phyloP scores from a whole-genome alignment of 768 basidiomycete genomes.

The Tulasnella sp. region DNA sequence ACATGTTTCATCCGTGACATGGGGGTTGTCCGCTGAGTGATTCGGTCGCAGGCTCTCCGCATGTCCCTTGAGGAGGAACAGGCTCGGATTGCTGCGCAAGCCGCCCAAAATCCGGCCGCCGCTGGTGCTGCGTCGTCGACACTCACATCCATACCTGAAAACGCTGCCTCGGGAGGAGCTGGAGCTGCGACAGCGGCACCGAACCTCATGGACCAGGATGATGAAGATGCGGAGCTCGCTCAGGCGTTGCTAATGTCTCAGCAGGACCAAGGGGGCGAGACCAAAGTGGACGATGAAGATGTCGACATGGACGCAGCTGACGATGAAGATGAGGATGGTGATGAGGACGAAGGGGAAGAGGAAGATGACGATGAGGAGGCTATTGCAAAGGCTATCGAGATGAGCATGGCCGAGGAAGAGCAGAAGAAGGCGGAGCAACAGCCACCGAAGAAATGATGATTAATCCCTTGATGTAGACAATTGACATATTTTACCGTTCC shows the following conservation, averaged over 20 bases:
- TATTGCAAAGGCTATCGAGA: conserved; percentile 86
- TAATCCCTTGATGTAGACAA: conserved; percentile 6
- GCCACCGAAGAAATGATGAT: conserved; percentile 1
- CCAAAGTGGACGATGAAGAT: conserved; percentile 40
- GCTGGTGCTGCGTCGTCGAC: conserved; percentile 44
- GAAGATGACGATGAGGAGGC: conserved; percentile 84
- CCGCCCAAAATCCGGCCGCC: conserved; percentile 44
- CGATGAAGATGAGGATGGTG: conserved; percentile 49
- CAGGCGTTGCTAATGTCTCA: conserved; percentile 78
- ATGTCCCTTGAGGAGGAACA: conserved; percentile 97
- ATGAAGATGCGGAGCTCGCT: conserved; percentile 77
- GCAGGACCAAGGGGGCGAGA: conserved; percentile 48
- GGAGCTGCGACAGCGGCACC: conserved; percentile 39
- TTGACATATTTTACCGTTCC: neutral
- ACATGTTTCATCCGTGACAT: conserved; percentile 14
- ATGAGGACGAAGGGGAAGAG: conserved; percentile 49
- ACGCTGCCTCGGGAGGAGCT: conserved; percentile 41
- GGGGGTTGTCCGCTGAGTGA: conserved; percentile 1
- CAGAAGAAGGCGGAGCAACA: conserved; percentile 46
- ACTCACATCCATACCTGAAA: conserved; percentile 40
- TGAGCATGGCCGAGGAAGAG: conserved; percentile 81
- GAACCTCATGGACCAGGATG: conserved; percentile 52
- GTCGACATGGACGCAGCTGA: conserved; percentile 57
- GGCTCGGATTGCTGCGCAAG: conserved; percentile 63
- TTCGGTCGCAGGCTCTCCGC: conserved; percentile 71